These are phyloP conservation scores for Pachysolen tannophilus DNA, from an alignment of 805 yeast genomes.

Conservation along the genomic window DNA sequence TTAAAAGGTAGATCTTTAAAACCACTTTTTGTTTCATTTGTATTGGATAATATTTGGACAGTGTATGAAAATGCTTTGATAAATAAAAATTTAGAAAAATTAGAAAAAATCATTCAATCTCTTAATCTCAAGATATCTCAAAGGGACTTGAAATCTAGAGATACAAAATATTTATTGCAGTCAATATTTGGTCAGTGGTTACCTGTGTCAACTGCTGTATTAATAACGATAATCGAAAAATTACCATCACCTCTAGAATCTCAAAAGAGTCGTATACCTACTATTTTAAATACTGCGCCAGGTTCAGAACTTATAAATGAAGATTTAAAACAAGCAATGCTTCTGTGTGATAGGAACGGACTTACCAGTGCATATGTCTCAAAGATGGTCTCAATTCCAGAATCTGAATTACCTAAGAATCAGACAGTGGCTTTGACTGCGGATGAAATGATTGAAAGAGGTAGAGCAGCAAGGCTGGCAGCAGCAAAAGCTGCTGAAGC, in stretches of 20 bases:
- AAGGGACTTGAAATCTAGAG: slow-evolving; percentile 75
- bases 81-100: slow-evolving; percentile 58
- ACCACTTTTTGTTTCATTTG: slow-evolving; percentile 81
- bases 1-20: slow-evolving; percentile 54
- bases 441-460: slow-evolving; percentile 56
- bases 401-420: slow-evolving; percentile 64
- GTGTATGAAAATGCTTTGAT: slow-evolving; percentile 66
- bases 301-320: slow-evolving; percentile 40
- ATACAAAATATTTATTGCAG: slow-evolving; percentile 52
- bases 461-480: slow-evolving; percentile 54
- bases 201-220: slow-evolving; percentile 80
- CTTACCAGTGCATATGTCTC: slow-evolving; percentile 76
- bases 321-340: slow-evolving; percentile 46
- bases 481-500: slow-evolving; percentile 63
- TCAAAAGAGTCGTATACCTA: slow-evolving; percentile 64
- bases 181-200: slow-evolving; percentile 87
- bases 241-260: slow-evolving; percentile 79
- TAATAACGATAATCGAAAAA: slow-evolving; percentile 76
- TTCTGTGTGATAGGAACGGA: slow-evolving; percentile 57
- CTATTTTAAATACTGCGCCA: slow-evolving; percentile 54
- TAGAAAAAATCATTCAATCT: slow-evolving; percentile 68
- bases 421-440: slow-evolving; percentile 32
- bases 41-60: slow-evolving; percentile 88
- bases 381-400: slow-evolving; percentile 81
- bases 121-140: slow-evolving; percentile 62